Percentiles rank a stretch among this genome's conserved stretches.
Evolutionary conservation across 2,329 filamentous ascomycete species (phyloP).

Genomic region (Sporothrix globosa): DNA sequence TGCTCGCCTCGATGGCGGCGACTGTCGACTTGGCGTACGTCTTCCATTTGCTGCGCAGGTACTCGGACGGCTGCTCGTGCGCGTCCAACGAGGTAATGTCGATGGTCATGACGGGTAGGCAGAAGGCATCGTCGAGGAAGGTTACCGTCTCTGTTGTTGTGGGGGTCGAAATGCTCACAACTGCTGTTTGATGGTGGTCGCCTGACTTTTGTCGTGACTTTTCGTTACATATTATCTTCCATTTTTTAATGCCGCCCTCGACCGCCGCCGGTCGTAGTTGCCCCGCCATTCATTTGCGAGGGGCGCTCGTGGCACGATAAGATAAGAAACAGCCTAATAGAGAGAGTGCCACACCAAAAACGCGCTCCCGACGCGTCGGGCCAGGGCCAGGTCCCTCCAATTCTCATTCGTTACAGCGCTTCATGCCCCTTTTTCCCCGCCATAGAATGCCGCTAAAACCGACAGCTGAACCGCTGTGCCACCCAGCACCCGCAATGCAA

Average conservation of each 20-base stretch:
- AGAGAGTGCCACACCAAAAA: slow-evolving; percentile 17
- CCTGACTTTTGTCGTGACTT: background rate
- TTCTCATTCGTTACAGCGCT: slow-evolving; percentile 11
- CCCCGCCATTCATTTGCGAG: slow-evolving; percentile 28
- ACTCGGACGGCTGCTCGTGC: slow-evolving; percentile 73
- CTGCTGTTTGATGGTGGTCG: background rate
- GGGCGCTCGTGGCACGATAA: slow-evolving; percentile 23
- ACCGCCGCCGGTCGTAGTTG: slow-evolving; percentile 22
- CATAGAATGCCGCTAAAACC: background rate
- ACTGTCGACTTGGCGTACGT: slow-evolving; percentile 65
- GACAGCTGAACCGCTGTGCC: background rate
- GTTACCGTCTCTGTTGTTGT: background rate
- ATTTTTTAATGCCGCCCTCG: background rate
- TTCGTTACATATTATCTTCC: background rate
- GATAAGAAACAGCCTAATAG: background rate
- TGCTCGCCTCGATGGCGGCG: slow-evolving; percentile 54
- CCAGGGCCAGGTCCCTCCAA: background rate
- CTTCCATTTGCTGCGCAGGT: slow-evolving; percentile 75
- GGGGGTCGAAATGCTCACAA: background rate
- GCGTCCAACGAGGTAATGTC: slow-evolving; percentile 66
- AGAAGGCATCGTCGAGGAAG: background rate
- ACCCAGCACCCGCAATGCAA: background rate
- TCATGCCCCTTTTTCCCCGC: slow-evolving; percentile 19
- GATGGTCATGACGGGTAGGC: slow-evolving; percentile 44
- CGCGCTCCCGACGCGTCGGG: slow-evolving; percentile 30